These are phyloP conservation scores for Suillus clintonianus DNA, from an alignment of 768 basidiomycete genomes.

Conservation along the genomic window DNA sequence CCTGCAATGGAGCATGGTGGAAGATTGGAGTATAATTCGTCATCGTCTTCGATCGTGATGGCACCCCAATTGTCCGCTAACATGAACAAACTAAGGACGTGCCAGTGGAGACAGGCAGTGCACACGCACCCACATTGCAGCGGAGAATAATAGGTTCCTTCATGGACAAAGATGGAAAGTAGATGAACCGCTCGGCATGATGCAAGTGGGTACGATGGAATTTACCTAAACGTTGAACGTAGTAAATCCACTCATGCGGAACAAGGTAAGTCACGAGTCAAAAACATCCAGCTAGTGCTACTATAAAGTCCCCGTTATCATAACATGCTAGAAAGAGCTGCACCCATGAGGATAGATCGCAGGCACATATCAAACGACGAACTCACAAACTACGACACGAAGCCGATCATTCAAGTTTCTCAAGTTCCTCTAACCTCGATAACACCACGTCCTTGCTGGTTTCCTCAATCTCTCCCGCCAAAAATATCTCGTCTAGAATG, in stretches of 20 bases:
- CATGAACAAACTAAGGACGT: background rate
- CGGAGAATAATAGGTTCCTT: background rate
- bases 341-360: background rate
- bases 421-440: constrained; percentile 85
- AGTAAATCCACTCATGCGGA: background rate
- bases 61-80: background rate
- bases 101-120: background rate
- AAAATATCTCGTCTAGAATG: constrained; percentile 96
- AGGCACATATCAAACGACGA: background rate
- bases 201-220: background rate
- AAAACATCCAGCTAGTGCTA: background rate
- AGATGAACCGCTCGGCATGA: background rate
- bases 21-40: background rate
- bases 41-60: background rate
- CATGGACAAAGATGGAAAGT: background rate
- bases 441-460: constrained; percentile 97
- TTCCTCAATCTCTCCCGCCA: constrained; percentile 98
- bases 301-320: background rate
- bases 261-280: background rate
- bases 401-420: constrained; percentile 77
- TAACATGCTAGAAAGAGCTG: background rate
- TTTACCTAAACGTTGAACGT: background rate
- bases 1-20: background rate
- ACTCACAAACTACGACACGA: background rate
- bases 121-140: background rate